Evolutionary conservation across 495 filamentous ascomycete species (phyloP), one percentile per base, ranked within the genome.

Genomic region (Trichoderma gamsii): DNA sequence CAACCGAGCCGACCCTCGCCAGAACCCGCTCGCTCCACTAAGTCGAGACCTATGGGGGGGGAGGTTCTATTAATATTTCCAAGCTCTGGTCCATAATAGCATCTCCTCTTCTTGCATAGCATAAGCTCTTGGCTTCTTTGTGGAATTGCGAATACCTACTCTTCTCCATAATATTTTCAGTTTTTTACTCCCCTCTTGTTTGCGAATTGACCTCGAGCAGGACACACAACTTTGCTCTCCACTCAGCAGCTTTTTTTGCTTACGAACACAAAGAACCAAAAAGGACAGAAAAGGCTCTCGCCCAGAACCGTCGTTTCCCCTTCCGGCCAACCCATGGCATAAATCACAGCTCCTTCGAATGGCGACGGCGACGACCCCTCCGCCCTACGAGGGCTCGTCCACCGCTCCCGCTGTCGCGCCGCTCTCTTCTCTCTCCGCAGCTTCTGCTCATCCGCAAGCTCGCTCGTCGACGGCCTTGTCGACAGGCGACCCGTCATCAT

Each of bases 331-430:
- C 56, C 27, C 56, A 61, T 61, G 56, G 56, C 56, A 61, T 61
- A 61, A 61, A 61, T 12, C 56, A 61, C 21, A 9, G 56, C 56
- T 61, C 23, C 49, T 61, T 8, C 56, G 23, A 61, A 61, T 61
- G 56, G 56, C 56, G 23, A 61, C 15, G 56, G 56, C 23, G 56
- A 32, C 56, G n/a, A 61, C 25, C 4, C 23, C 56, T 32, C 56
- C 23, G 27, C 56, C 56, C 56, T 32, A 61, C 56, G 56, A 32
- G 56, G 56, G 23, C 56, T 18, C n/a, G 56, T 61, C 56, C 56
- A n/a, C 56, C 56, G 56, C 56, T 32, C 23, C 56, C 7, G 12
- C 56, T 61, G 4, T 25, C 23, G 23, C 56, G 8, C 56, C 56
- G 15, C 56, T 32, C 11, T 32, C 56, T 16, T 32, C 56, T 12